A percentile compares a stretch with the other conserved stretches of the same genome.
Evolutionary conservation across 139 green algal species (phyloP).

Genomic region (Chlamydomonas sphaeroides): DNA sequence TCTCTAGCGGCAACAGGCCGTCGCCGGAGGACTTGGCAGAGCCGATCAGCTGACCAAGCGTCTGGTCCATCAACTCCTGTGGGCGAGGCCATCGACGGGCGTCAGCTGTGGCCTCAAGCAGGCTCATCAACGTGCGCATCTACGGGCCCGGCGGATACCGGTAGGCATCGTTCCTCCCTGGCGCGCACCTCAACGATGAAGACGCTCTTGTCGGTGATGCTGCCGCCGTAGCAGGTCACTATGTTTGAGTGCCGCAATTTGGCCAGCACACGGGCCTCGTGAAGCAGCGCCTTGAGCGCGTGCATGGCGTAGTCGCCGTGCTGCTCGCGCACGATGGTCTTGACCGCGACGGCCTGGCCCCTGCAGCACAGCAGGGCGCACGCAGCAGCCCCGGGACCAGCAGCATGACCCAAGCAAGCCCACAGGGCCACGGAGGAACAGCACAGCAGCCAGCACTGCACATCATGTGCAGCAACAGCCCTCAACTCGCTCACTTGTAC

Average conservation of each 20-base stretch:
- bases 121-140: no score
- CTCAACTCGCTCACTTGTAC: not conserved
- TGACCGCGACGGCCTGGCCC: not conserved
- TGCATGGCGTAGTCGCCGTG: not conserved
- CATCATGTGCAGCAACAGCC: no score
- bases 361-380: no score
- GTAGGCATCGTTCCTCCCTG: no score
- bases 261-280: constrained; percentile 38
- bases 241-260: constrained; percentile 35
- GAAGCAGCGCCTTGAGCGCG: not conserved
- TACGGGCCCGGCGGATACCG: no score
- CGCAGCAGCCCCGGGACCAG: no score
- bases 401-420: no score
- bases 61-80: constrained; percentile 24
- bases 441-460: no score
- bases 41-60: not conserved
- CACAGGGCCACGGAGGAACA: no score
- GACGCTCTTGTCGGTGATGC: not conserved
- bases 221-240: constrained; percentile 41
- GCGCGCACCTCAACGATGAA: constrained; percentile 31
- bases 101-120: no score
- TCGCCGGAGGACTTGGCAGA: not conserved
- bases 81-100: no score
- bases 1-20: not conserved
- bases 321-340: not conserved